Base-by-base conservation (phyloP, 192 early-diverging fungal species). In the Mortierella alpina region DNA sequence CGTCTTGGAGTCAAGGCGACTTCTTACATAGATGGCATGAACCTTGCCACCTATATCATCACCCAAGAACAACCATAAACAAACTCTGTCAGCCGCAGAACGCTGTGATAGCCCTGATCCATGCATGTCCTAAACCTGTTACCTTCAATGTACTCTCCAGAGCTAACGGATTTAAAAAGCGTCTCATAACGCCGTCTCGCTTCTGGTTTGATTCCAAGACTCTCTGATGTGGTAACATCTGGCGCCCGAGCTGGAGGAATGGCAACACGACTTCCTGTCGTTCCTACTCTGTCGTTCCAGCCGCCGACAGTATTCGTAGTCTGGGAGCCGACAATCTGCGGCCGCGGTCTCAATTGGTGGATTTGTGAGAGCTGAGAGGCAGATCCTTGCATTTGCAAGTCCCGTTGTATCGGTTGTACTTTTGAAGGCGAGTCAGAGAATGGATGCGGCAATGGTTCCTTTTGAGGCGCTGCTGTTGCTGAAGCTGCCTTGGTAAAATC, bases 1-100 rank as follows among this genome's bases (percentile, higher is more conserved):
- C 22, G 83, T 84, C 45, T 75, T 75, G 12, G 71, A 81, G 31
- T 84, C 83, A 13, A 84, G 64, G 18, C 83, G 62, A 51, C 83
- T 84, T 23, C 68, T 59, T 12, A 84, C 66, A 66, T 75, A 84
- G 17, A 84, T 73, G 9, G 65, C 77, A 66, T 84, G 66, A 12
- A 84, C 77, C 44, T 81, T 75, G 42, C 52, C 66, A 18, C 77
- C 83, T 84, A 72, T 14, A 60, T 18, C 59, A 49, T 42, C 6
- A 59, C 1, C 1, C 22, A 41, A 61, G 48, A 48, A 52, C 44
- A 66, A 63, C 46, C 17, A 56, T 10, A 66, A 55, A 57, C 20
- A 50, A 46, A 22, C 40, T 59, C 11, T 7, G 20, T 50, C 1
- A 59, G 18, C 12, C 17, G 7, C 2, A 17, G 57, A 41, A 55